These are phyloP conservation scores for Coleophoma eucalyptorum DNA, from an alignment of 2,329 filamentous ascomycete genomes.

Conservation along the genomic window DNA sequence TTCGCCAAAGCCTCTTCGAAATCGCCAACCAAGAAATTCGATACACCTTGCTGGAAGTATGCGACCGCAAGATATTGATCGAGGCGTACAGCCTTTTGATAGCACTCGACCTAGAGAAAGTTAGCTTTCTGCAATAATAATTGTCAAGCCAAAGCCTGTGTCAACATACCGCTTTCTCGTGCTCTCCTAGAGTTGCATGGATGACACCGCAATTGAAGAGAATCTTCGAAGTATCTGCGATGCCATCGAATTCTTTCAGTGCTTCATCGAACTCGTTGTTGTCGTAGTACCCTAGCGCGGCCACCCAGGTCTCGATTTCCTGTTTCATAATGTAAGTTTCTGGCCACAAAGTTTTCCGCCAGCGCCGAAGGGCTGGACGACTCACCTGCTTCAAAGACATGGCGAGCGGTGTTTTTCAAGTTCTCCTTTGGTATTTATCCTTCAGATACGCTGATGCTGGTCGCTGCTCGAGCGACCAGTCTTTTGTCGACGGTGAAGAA, in stretches of 20 bases:
- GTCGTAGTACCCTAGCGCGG: constrained; percentile 87
- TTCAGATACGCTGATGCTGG: constrained; percentile 1
- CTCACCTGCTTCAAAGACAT: constrained; percentile 41
- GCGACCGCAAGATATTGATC: constrained; percentile 96
- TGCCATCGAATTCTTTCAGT: constrained; percentile 76
- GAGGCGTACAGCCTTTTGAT: constrained; percentile 83
- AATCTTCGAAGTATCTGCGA: constrained; percentile 95
- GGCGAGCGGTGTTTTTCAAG: constrained; percentile 7
- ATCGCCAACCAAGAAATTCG: constrained; percentile 94
- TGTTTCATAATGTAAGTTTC: constrained; percentile 14
- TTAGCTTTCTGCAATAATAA: constrained; percentile 7
- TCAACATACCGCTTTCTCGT: constrained; percentile 82
- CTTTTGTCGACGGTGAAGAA: constrained; percentile 4
- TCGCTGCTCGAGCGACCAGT: constrained; percentile 17
- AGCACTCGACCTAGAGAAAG: constrained; percentile 77
- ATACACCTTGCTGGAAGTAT: constrained; percentile 97
- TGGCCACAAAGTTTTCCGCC: constrained; percentile 3
- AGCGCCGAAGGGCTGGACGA: neutral
- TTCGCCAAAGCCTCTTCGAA: constrained; percentile 97
- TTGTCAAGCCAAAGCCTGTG: too few relatives aligned
- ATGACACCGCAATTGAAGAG: constrained; percentile 98
- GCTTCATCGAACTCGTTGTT: constrained; percentile 96
- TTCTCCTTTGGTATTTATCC: constrained; percentile 2
- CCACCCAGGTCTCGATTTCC: constrained; percentile 99
- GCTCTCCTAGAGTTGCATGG: constrained; percentile 91